Conservation (phyloP, 768 basidiomycete species). For the Rhodotorula graminis region DNA sequence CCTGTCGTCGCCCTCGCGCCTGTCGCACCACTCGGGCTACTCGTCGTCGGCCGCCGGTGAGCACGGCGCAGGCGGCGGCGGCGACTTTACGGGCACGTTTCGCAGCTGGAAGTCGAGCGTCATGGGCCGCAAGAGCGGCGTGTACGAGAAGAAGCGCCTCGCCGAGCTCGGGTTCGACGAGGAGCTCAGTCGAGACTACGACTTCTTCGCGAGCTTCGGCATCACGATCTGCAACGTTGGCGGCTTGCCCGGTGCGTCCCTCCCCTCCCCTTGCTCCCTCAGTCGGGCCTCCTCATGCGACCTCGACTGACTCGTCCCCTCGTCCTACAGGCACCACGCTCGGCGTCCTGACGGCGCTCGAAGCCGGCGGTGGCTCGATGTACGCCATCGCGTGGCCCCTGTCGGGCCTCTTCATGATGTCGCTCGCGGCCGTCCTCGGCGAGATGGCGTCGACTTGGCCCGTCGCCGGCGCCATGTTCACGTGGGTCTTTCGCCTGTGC, state of each 20-base stretch:
- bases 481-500: conserved; percentile 42
- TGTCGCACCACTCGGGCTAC: background rate
- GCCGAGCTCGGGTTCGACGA: conserved; percentile 36
- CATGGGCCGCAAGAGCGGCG: conserved; percentile 9
- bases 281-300: background rate
- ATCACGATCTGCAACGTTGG: conserved; percentile 37
- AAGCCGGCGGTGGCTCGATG: conserved; percentile 39
- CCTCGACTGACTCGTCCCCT: background rate
- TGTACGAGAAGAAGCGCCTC: conserved; percentile 27
- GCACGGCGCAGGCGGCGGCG: background rate
- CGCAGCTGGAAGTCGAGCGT: conserved; percentile 27
- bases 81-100: conserved; percentile 19
- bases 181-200: conserved; percentile 33
- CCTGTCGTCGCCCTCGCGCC: conserved; percentile 3
- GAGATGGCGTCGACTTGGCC: conserved; percentile 42
- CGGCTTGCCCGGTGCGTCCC: conserved; percentile 25
- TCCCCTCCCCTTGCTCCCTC: no score
- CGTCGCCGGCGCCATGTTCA: conserved; percentile 42
- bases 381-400: conserved; percentile 43
- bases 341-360: conserved; percentile 39
- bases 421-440: conserved; percentile 39
- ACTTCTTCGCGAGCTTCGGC: conserved; percentile 34
- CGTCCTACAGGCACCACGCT: conserved; percentile 36
- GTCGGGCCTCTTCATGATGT: conserved; percentile 41
- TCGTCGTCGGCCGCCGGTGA: background rate